These are phyloP conservation scores for Acrodontium crateriforme DNA, from an alignment of 2,329 filamentous ascomycete genomes.

Conservation along the genomic window DNA sequence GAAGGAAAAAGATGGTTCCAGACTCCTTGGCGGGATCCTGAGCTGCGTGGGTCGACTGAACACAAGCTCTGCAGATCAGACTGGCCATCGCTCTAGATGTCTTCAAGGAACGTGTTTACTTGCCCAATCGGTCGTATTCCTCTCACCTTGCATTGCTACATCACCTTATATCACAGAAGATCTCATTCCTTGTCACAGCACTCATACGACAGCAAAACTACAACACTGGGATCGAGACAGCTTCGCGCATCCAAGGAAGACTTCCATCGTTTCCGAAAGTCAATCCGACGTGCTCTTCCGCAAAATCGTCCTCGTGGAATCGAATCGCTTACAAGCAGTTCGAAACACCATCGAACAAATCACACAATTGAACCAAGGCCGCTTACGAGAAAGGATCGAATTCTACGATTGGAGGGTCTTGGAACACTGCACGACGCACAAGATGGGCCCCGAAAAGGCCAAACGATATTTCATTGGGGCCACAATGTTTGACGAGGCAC, in stretches of 20 bases:
- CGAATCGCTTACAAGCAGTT: constrained; percentile 8
- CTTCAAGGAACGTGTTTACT: too few relatives aligned
- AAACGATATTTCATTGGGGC: constrained; percentile 15
- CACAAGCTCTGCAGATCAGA: too few relatives aligned
- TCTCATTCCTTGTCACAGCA: constrained; percentile 13
- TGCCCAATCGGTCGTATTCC: constrained; percentile 10
- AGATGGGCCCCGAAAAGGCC: constrained; percentile 6
- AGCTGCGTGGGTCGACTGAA: too few relatives aligned
- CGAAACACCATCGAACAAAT: constrained; percentile 8
- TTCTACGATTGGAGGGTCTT: constrained; percentile 21
- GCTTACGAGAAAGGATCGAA: constrained; percentile 16
- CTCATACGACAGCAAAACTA: constrained; percentile 5
- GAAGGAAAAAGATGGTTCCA: too few relatives aligned
- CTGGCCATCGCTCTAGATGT: too few relatives aligned
- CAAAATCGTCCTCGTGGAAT: constrained; percentile 22
- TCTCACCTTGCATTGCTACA: constrained; percentile 17
- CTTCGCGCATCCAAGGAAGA: constrained; percentile 9
- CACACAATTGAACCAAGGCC: constrained; percentile 10
- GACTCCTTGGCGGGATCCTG: too few relatives aligned
- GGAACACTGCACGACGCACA: constrained; percentile 12
- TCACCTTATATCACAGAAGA: constrained; percentile 17
- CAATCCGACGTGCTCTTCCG: constrained; percentile 18
- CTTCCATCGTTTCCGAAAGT: constrained; percentile 17
- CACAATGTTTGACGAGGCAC: constrained; percentile 14
- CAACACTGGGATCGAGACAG: constrained; percentile 20